Evolutionary conservation across 2,329 filamentous ascomycete species (phyloP).

Genomic region (Ophiostoma himal-ulmi): DNA sequence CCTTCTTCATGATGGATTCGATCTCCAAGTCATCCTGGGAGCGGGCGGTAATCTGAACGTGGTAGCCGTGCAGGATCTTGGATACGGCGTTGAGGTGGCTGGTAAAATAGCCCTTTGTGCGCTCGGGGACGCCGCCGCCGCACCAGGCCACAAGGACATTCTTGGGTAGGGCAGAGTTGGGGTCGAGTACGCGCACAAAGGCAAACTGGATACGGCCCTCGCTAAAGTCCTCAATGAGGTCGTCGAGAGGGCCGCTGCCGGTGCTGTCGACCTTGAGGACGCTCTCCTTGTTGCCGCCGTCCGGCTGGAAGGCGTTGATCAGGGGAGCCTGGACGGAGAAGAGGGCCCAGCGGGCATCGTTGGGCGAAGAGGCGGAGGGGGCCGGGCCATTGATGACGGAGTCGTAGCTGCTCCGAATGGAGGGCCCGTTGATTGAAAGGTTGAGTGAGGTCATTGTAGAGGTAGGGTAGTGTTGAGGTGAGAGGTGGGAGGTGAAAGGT

Average conservation of each 20-base stretch:
- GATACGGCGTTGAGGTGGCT: conserved; percentile 85
- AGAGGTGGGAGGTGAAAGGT: neutral
- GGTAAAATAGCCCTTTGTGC: conserved; percentile 97
- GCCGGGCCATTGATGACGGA: conserved; percentile 50
- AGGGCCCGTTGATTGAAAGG: conserved; percentile 70
- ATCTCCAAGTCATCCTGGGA: conserved; percentile 84
- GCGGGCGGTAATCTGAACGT: conserved; percentile 93
- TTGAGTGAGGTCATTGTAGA: conserved; percentile 69
- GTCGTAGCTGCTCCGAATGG: conserved; percentile 75
- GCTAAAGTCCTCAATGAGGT: conserved; percentile 91
- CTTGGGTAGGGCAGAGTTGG: conserved; percentile 84
- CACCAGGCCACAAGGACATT: conserved; percentile 94
- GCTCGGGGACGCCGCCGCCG: conserved; percentile 93
- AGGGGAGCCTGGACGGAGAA: conserved; percentile 91
- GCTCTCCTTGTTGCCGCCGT: conserved; percentile 78
- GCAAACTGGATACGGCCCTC: conserved; percentile 96
- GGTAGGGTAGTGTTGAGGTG: neutral
- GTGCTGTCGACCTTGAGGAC: conserved; percentile 90
- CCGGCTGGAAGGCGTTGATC: conserved; percentile 86
- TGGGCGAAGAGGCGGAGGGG: conserved; percentile 60
- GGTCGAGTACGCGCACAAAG: conserved; percentile 93
- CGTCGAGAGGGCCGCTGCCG: conserved; percentile 78
- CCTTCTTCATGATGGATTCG: conserved; percentile 84
- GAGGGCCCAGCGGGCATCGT: conserved; percentile 86
- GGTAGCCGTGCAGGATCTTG: conserved; percentile 92